Evolutionary conservation across 345 rosid species (phyloP).

Genomic region (Eucalyptus rudis): DNA sequence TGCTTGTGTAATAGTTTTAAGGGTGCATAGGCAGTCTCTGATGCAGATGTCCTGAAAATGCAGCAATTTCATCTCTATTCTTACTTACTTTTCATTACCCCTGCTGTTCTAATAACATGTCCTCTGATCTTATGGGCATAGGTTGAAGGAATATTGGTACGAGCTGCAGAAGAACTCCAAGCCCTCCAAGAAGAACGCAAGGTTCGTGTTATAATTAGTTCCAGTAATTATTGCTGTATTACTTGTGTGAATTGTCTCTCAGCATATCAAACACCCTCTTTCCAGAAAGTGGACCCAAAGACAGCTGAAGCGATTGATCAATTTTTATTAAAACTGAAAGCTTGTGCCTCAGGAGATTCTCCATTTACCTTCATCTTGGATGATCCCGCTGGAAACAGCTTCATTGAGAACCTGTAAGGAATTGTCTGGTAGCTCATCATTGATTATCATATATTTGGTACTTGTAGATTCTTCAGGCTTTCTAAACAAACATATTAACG

Average conservation of each 20-base stretch:
- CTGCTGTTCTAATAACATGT: not conserved
- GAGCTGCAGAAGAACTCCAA: conserved; percentile 73
- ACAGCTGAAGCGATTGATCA: conserved; percentile 87
- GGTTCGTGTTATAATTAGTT: conserved; percentile 16
- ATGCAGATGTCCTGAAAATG: not conserved
- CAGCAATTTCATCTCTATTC: not conserved
- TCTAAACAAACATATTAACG: not conserved
- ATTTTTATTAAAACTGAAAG: conserved; percentile 66
- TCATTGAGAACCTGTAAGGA: conserved; percentile 89
- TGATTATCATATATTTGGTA: not conserved
- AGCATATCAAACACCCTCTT: not conserved
- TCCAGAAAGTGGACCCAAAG: conserved; percentile 76
- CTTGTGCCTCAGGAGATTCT: conserved; percentile 56
- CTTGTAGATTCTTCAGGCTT: not conserved
- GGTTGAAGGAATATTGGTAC: conserved; percentile 76
- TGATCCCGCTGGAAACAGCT: conserved; percentile 96
- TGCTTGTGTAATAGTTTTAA: not conserved
- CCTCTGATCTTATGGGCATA: conserved; percentile 1
- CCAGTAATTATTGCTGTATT: not conserved
- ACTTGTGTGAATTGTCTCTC: not conserved
- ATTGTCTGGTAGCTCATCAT: not conserved
- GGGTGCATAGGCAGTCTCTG: not conserved
- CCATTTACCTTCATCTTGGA: conserved; percentile 73
- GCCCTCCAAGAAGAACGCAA: conserved; percentile 92
- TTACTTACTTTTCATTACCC: not conserved